Evolutionary conservation across 768 basidiomycete genomes (phyloP).

Genomic region (Mrakia gelida): DNA sequence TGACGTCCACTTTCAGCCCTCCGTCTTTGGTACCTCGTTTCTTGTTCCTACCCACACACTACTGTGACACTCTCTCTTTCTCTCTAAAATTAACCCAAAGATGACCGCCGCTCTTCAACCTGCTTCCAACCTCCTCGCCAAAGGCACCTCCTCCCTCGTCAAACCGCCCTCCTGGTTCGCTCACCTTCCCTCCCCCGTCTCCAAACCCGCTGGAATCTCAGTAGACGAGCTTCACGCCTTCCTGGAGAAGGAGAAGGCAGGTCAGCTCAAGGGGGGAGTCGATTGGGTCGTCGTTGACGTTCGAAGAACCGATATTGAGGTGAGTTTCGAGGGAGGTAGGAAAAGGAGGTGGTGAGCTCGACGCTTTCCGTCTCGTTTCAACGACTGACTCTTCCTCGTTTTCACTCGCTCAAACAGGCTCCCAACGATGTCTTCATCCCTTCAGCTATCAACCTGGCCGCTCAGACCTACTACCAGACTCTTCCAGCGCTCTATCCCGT

Average conservation of each 20-base stretch:
- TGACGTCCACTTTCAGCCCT: too few relatives aligned
- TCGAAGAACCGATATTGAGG: constrained; percentile 47
- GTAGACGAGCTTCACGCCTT: constrained; percentile 37
- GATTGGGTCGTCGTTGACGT: constrained; percentile 48
- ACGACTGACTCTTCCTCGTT: background rate
- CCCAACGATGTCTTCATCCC: constrained; percentile 39
- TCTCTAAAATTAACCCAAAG: background rate
- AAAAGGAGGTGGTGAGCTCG: background rate
- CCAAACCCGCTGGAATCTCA: constrained; percentile 30
- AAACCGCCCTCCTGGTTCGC: constrained; percentile 18
- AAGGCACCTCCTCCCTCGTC: background rate
- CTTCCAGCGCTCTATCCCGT: constrained; percentile 44
- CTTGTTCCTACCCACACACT: too few relatives aligned
- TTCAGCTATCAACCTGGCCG: constrained; percentile 50
- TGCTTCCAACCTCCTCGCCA: background rate
- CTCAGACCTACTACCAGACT: constrained; percentile 49
- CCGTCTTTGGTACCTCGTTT: too few relatives aligned
- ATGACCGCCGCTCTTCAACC: background rate
- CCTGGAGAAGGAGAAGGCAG: constrained; percentile 34
- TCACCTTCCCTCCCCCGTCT: constrained; percentile 10
- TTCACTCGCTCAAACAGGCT: background rate
- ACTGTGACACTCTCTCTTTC: background rate
- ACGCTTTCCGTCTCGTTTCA: background rate
- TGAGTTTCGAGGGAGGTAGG: constrained; percentile 31
- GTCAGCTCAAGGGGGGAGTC: constrained; percentile 12